A percentile compares a stretch with the other conserved stretches of the same genome.
These are phyloP conservation scores for Ascomycota sp. DNA, from an alignment of 2,329 filamentous ascomycete species.

Conservation along the genomic window DNA sequence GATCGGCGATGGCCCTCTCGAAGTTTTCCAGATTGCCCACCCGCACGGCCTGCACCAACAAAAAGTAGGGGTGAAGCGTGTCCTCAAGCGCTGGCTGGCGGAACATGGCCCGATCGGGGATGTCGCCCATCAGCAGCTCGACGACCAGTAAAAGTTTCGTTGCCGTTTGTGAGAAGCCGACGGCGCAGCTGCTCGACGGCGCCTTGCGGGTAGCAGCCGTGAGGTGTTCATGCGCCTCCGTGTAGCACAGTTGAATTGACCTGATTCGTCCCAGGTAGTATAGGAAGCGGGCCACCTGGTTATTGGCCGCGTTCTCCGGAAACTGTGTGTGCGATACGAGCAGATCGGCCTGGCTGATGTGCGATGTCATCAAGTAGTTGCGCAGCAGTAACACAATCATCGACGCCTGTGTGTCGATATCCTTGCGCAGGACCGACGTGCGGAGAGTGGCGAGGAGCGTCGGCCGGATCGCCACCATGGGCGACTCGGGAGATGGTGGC, in stretches of 20 bases:
- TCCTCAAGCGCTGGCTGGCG: slow-evolving; percentile 73
- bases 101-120: slow-evolving; percentile 88
- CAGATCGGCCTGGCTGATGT: slow-evolving; percentile 91
- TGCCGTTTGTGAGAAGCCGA: slow-evolving; percentile 88
- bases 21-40: slow-evolving; percentile 94
- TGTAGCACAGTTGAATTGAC: slow-evolving; percentile 90
- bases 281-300: slow-evolving; percentile 90
- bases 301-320: slow-evolving; percentile 84
- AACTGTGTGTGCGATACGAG: slow-evolving; percentile 92
- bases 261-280: slow-evolving; percentile 96
- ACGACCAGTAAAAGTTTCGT: slow-evolving; percentile 94
- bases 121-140: slow-evolving; percentile 94
- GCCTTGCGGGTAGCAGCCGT: slow-evolving; percentile 89
- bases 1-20: slow-evolving; percentile 61
- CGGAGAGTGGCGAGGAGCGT: slow-evolving; percentile 72
- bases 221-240: slow-evolving; percentile 86
- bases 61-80: slow-evolving; percentile 78
- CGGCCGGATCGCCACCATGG: slow-evolving; percentile 70
- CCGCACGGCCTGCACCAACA: slow-evolving; percentile 83
- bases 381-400: slow-evolving; percentile 88
- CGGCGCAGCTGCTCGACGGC: slow-evolving; percentile 69
- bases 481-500: slow-evolving; percentile 73
- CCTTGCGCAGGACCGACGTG: slow-evolving; percentile 90
- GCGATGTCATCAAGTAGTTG: slow-evolving; percentile 88
- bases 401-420: slow-evolving; percentile 89